Percentiles rank a stretch among this genome's conserved stretches.
Evolutionary conservation across 305 asterid genomes (phyloP).

Genomic region (Fraxinus latifolia): DNA sequence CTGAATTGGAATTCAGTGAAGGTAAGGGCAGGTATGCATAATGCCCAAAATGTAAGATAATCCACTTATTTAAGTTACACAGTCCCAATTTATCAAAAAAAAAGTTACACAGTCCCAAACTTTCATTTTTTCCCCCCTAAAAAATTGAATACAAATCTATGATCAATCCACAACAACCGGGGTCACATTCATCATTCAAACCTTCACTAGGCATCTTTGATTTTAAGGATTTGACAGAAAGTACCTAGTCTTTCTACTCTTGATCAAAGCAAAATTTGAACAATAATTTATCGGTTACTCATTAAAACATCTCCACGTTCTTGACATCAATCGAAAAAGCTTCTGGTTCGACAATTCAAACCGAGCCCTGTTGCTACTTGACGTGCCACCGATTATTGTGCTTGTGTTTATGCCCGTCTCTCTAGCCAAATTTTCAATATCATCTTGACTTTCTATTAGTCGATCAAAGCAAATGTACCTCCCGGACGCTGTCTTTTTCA

Average conservation of each 20-base stretch:
- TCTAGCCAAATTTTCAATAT: slow-evolving; percentile 43
- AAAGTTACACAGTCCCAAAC: background rate
- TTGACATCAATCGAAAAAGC: slow-evolving; percentile 46
- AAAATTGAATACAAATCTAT: background rate
- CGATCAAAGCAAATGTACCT: slow-evolving; percentile 75
- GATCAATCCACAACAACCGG: background rate
- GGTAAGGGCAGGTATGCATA: background rate
- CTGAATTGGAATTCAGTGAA: background rate
- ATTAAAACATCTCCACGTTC: slow-evolving; percentile 44
- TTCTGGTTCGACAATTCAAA: slow-evolving; percentile 53
- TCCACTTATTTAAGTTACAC: background rate
- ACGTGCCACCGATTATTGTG: slow-evolving; percentile 29
- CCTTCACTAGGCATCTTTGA: background rate
- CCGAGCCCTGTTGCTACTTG: slow-evolving; percentile 26
- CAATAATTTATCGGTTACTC: slow-evolving; percentile 8
- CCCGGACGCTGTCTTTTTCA: slow-evolving; percentile 49
- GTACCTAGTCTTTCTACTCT: background rate
- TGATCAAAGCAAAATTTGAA: slow-evolving; percentile 8
- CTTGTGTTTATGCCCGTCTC: slow-evolving; percentile 43
- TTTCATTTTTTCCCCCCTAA: background rate
- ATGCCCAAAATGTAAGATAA: background rate
- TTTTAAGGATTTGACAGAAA: slow-evolving; percentile 13
- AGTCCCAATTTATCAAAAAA: too few species aligned
- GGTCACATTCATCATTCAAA: background rate
- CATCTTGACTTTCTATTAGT: slow-evolving; percentile 45